Conservation (phyloP, 1,284 basidiomycete species). For the Xanthoconium separans region DNA sequence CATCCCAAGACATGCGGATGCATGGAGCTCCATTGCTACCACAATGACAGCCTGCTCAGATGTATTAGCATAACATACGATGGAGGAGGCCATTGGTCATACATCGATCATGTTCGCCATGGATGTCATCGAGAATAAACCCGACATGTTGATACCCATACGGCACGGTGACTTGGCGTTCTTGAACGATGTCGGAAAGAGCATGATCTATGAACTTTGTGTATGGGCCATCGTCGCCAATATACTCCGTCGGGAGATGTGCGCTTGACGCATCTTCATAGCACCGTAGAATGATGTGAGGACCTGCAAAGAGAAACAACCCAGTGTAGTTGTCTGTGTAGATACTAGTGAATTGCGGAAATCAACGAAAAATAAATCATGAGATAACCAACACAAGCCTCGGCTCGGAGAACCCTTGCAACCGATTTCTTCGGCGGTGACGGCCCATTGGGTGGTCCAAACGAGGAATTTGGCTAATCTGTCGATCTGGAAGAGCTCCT, state of each 20-base stretch:
- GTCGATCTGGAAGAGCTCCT: conserved; percentile 6
- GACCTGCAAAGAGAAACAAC: conserved; percentile 12
- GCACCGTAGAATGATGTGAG: conserved; percentile 9
- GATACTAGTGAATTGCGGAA: neutral
- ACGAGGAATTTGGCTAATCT: neutral
- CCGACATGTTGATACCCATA: neutral
- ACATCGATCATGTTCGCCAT: conserved; percentile 5
- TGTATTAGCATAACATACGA: neutral
- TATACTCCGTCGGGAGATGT: neutral
- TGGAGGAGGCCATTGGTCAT: neutral
- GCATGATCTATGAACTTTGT: neutral
- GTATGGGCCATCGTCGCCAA: conserved; percentile 1
- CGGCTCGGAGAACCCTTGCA: neutral
- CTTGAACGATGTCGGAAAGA: neutral
- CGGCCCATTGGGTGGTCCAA: neutral
- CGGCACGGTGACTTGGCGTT: neutral
- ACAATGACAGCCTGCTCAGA: neutral
- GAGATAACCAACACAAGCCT: neutral
- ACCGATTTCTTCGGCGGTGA: neutral
- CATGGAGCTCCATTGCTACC: neutral
- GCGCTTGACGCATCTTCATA: conserved; percentile 1
- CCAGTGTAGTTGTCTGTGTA: neutral
- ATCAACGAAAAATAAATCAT: neutral
- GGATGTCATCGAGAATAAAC: conserved; percentile 3
- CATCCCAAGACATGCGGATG: no score